Evolutionary conservation across 108 stramenopile species (phyloP).

Genomic region (Poteriospumella lacustris): DNA sequence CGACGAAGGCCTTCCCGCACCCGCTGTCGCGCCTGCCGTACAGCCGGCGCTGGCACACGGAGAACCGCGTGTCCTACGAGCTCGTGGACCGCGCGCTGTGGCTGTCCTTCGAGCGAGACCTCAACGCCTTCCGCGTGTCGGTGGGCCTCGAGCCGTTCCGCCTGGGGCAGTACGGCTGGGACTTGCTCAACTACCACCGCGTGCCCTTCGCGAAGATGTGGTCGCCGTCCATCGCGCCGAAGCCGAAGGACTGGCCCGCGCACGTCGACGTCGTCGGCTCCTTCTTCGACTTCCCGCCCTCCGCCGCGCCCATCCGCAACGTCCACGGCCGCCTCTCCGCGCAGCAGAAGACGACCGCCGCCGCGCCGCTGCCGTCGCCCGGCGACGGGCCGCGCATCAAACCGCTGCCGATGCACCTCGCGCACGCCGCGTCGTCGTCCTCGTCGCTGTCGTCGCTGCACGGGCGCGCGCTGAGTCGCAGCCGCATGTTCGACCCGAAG

Average conservation of each 20-base stretch:
- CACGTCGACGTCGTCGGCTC: slow-evolving; percentile 67
- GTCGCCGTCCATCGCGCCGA: slow-evolving; percentile 68
- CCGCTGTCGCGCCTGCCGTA: slow-evolving; percentile 62
- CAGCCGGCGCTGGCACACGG: slow-evolving; percentile 34
- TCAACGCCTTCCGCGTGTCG: slow-evolving; percentile 35
- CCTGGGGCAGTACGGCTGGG: slow-evolving; percentile 34
- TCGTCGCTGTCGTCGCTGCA: too few species aligned
- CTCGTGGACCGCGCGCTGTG: slow-evolving; percentile 36
- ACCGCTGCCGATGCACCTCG: not conserved
- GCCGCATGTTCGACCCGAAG: too few species aligned
- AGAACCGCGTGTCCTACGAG: slow-evolving; percentile 38
- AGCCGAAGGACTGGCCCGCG: slow-evolving; percentile 73
- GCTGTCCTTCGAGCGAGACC: slow-evolving; percentile 28
- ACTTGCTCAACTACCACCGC: slow-evolving; percentile 35
- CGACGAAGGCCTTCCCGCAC: slow-evolving; percentile 68
- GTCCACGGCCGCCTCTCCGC: too few species aligned
- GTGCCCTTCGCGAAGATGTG: slow-evolving; percentile 74
- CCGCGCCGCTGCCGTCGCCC: too few species aligned
- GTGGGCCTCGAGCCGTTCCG: slow-evolving; percentile 22
- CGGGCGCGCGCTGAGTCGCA: too few species aligned
- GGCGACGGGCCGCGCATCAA: too few species aligned
- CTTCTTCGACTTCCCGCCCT: too few species aligned
- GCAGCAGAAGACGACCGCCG: too few species aligned
- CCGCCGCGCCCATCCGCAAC: too few species aligned
- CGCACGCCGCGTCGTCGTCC: too few species aligned